Percentiles rank a stretch among this genome's conserved stretches.
Evolutionary conservation across 2,329 filamentous ascomycete genomes (phyloP).

Genomic region (Cadophora luteo-olivacea): DNA sequence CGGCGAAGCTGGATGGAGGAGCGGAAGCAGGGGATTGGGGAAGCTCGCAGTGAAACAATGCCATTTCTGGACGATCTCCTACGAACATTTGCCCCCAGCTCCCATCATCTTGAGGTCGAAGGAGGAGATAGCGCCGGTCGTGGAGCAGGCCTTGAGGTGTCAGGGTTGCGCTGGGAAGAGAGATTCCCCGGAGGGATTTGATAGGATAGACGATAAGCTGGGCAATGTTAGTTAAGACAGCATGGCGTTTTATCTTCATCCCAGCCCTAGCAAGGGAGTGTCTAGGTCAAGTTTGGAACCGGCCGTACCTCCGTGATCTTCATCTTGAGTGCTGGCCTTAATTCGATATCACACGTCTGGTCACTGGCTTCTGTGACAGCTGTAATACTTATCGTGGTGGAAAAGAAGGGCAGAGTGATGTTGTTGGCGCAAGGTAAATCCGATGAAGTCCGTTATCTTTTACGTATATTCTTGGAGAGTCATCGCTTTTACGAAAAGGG

Average conservation of each 20-base stretch:
- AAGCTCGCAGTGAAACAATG: constrained; percentile 63
- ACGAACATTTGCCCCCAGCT: constrained; percentile 64
- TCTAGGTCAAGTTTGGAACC: not conserved
- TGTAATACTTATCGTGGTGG: not conserved
- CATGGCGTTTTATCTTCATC: not conserved
- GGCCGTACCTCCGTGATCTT: constrained; percentile 29
- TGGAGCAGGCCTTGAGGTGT: constrained; percentile 65
- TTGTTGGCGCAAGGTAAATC: not conserved
- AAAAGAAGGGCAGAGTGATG: not conserved
- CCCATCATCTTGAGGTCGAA: constrained; percentile 53
- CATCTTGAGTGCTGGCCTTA: constrained; percentile 18
- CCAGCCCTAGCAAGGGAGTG: not conserved
- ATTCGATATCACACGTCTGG: not conserved
- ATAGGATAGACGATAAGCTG: constrained; percentile 75
- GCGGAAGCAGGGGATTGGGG: not conserved
- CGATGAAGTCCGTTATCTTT: not conserved
- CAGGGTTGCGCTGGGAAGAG: constrained; percentile 57
- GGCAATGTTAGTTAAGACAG: not conserved
- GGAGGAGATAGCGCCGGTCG: constrained; percentile 74
- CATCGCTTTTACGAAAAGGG: not conserved
- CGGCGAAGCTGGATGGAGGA: constrained; percentile 46
- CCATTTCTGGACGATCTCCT: constrained; percentile 61
- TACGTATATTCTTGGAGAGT: not conserved
- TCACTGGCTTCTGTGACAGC: not conserved
- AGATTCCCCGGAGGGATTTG: constrained; percentile 69